A percentile compares a stretch with the other conserved stretches of the same genome.
phyloP scores from a whole-genome alignment of 1,284 basidiomycete genomes.

The Cerrena zonata region DNA sequence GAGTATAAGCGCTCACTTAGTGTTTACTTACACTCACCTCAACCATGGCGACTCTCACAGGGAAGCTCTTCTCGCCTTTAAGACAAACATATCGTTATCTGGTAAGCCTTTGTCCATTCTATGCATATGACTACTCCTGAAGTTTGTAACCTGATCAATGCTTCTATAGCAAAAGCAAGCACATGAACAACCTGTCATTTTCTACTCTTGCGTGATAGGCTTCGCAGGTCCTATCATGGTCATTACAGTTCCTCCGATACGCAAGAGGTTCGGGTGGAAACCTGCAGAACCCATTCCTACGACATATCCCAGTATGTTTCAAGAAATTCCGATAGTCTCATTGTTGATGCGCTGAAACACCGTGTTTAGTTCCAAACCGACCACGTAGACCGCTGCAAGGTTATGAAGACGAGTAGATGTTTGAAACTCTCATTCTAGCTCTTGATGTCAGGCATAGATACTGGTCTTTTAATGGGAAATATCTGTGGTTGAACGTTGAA shows the following conservation, averaged over 20 bases:
- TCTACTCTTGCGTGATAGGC: conserved; percentile 81
- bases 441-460: too few relatives aligned
- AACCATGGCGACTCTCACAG: conserved; percentile 6
- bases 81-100: conserved; percentile 6
- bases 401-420: conserved; percentile 40
- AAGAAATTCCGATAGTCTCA: conserved; percentile 1
- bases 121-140: not conserved
- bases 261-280: conserved; percentile 69
- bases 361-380: conserved; percentile 41
- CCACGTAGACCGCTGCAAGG: conserved; percentile 43
- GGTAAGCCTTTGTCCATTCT: not conserved
- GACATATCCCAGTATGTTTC: conserved; percentile 76
- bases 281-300: conserved; percentile 74
- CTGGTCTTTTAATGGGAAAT: too few relatives aligned
- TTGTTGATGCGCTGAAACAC: not conserved
- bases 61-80: conserved; percentile 1
- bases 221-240: conserved; percentile 73
- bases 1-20: too few relatives aligned
- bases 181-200: conserved; percentile 89
- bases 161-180: conserved; percentile 71
- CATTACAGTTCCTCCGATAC: conserved; percentile 73
- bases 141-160: too few relatives aligned
- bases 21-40: too few relatives aligned
- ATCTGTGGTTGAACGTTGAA: too few relatives aligned
- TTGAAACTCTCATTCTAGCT: not conserved